Evolutionary conservation across 805 yeast species (phyloP), one percentile per base, ranked within the genome.

Genomic region (Metschnikowia orientalis): DNA sequence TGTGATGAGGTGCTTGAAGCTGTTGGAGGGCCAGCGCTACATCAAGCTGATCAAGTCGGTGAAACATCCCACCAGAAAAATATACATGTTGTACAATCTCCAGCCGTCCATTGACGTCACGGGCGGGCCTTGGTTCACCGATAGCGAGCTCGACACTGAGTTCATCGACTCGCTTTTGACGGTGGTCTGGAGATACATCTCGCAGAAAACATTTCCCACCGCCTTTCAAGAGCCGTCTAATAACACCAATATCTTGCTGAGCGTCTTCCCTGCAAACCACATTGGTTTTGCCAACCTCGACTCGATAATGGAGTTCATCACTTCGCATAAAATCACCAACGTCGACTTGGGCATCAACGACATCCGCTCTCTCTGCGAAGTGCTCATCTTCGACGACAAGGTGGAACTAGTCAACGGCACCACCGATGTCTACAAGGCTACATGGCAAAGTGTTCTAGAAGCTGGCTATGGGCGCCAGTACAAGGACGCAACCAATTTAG

Each of bases 81-180:
- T 92, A 20, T 94, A 90, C 59, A 92, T 92, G 97, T 69, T 92
- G 34, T 90, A 89, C 55, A 80, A 86, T 52, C 65, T 92, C 45
- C 95, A 88, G 54, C 98, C 98, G 4, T 82, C 95, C 3, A 80
- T 86, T 19, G 97, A 90, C 45, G 92, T 92, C 23, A 92, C 97
- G 0, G 98, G 98, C 44, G 98, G 98, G 4, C 97, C 97, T 4
- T 92, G 98, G 98, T 92, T 89, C 54, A 88, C 97, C 0, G 98
- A 92, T 54, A 79, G 89, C 21, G 97, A 92, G 58, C 69, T 92
- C 37, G 98, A 92, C 54, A 79, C 87, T 3, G 97, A 90, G 57
- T 92, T 92, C 51, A 89, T 92, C 38, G 90, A 86, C 45, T 77
- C 87, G 29, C 62, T 92, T 35, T 58, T 86, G 44, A 77, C 86